Evolutionary conservation across 2,329 filamentous ascomycete species (phyloP).

Genomic region (Colletotrichum gloeosporioides): DNA sequence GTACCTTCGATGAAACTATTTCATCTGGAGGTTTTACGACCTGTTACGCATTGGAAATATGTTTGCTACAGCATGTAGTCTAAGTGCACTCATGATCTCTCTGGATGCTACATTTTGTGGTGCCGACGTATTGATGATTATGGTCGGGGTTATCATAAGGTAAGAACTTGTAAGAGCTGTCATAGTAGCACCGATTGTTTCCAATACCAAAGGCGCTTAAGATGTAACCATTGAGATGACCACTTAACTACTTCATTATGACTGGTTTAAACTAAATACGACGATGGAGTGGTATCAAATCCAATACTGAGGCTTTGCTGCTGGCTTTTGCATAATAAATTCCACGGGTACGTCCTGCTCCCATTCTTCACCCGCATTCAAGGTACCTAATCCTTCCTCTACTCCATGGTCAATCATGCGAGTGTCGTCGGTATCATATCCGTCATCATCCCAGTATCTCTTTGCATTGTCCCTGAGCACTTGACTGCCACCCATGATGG

Average conservation of each 20-base stretch:
- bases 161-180: too few relatives aligned
- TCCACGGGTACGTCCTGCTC: background rate
- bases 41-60: too few relatives aligned
- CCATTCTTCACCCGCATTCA: background rate
- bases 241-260: background rate
- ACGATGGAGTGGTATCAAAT: background rate
- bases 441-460: conserved; percentile 10
- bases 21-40: background rate
- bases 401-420: background rate
- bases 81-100: background rate
- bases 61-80: too few relatives aligned
- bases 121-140: background rate
- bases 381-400: background rate
- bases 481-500: background rate
- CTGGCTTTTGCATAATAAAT: background rate
- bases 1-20: background rate
- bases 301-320: conserved; percentile 1
- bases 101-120: background rate
- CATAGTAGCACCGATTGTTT: too few relatives aligned
- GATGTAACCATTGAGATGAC: background rate
- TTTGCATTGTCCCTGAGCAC: background rate
- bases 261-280: background rate
- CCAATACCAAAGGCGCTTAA: too few relatives aligned
- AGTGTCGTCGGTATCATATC: background rate
- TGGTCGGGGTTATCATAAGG: too few relatives aligned